Base-by-base conservation (phyloP, 768 basidiomycete species). In the Daedalea quercina region DNA sequence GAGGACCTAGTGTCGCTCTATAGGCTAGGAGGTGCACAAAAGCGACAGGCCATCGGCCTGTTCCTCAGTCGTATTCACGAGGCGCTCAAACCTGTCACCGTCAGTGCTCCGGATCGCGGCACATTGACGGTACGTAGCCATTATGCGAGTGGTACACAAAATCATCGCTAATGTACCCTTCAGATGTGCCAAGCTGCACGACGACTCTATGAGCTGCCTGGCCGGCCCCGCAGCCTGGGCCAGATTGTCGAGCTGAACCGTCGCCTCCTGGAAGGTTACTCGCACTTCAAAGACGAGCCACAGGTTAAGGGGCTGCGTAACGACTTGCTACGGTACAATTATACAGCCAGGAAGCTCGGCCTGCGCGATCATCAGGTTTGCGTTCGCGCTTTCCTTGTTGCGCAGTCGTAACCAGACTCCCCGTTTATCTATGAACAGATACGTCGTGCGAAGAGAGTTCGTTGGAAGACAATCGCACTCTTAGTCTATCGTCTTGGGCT, bases 161-260 rank as follows among this genome's bases (percentile, higher is more conserved):
- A 3, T 11, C 4, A 4, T 6, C 3, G 20, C 35, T 50, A 22
- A 37, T 20, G 15, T n/a, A 24, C 15, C 44, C 3, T 8, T 43
- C 8, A 96, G 94, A 79, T 97, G 52, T 92, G 97, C 51, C 95
- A 98, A 80, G 95, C 94, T 20, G 91, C 88, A 15, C 84, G 95
- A 48, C 79, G 95, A 48, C 71, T 98, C 48, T 97, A 97, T 70
- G 92, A 94, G 63, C 87, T 92, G 0, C 95, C 95, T 13, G 90
- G 92, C 3, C 93, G 95, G 67, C 87, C 94, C 65, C 76, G 96
- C 55, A 94, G 94, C 0, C 72, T 98, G 34, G 90, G 94, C 35
- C 95, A 97, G 73, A 92, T 96, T 12, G 94, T 98, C 23, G 94
- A 96, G 66, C 74, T 98, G 41, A 95, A 93, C 67, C 83, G 88